Base-by-base conservation (phyloP, 2,329 filamentous ascomycete genomes). In the Moelleriella libera region DNA sequence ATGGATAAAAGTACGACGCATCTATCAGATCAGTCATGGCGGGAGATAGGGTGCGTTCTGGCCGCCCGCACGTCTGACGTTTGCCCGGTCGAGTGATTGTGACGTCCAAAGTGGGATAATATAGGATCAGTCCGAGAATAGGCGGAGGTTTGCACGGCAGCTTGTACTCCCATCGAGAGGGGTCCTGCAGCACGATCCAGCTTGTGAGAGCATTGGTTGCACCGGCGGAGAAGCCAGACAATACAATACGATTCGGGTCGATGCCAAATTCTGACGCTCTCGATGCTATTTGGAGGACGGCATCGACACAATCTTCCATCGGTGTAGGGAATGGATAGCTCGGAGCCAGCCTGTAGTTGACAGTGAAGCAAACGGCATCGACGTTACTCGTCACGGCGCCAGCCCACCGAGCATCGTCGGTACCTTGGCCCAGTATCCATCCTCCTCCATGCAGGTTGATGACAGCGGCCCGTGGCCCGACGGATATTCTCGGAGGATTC, bases 371-470 rank as follows among this genome's bases (percentile, higher is more conserved):
- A 28, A 83, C 66, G 30, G 74, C 77, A 46, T 76, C 70, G 10
- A 75, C 64, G 5, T 69, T 64, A 30, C 72, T 63, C 40, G 74
- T 62, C 4, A 80, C 71, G 37, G 70, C 65, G 4, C 71, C 67
- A 5, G 74, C 76, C 68, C 79, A 83, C 41, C 78, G 69, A 11
- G 76, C 73, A 56, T 83, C 80, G 57, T 83, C 76, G 4, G 75
- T 80, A 4, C 73, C 77, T 44, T 70, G 70, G 10, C 81, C 81
- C 32, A 83, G 62, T 6, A 79, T 76, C 63, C 82, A 83, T 5
- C 81, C 81, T 28, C 81, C 81, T 30, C 80, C 80, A 55, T 85
- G 81, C 55, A 80, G 81, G 58, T 82, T 81, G 53, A 84, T 68
- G 30, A 84, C 68, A 14, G 75, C 75, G 0, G 79, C 71, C 51